phyloP scores from a whole-genome alignment of 306 rosid species.

The Quercus engelmannii region DNA sequence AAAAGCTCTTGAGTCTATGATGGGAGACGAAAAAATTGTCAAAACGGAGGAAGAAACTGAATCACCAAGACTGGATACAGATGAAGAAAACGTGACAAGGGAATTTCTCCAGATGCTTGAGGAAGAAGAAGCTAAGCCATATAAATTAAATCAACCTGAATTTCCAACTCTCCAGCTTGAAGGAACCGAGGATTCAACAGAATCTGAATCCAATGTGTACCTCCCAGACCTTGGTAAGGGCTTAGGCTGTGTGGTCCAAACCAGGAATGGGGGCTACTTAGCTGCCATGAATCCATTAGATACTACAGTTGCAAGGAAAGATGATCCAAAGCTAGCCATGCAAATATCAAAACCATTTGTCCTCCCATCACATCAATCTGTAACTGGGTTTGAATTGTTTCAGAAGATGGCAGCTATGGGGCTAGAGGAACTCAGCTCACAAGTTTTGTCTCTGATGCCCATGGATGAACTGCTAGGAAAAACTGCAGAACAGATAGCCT shows the following conservation, averaged over 20 bases:
- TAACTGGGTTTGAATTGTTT: slow-evolving; percentile 72
- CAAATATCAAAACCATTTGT: slow-evolving; percentile 76
- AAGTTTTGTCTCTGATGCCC: slow-evolving; percentile 54
- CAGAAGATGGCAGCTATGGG: slow-evolving; percentile 68
- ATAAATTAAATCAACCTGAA: slow-evolving; percentile 38
- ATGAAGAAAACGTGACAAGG: slow-evolving; percentile 82
- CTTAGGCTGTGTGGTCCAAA: slow-evolving; percentile 77
- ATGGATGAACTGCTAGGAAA: slow-evolving; percentile 81
- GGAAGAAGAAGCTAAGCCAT: slow-evolving; percentile 48
- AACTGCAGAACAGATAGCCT: slow-evolving; percentile 94
- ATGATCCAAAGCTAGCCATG: slow-evolving; percentile 82
- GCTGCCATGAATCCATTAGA: slow-evolving; percentile 84
- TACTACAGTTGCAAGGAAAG: slow-evolving; percentile 45
- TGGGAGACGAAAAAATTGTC: slow-evolving; percentile 46
- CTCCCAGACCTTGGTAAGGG: slow-evolving; percentile 93
- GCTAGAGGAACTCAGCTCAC: slow-evolving; percentile 62
- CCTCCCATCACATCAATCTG: slow-evolving; percentile 39
- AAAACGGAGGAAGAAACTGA: slow-evolving; percentile 46
- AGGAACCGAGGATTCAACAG: slow-evolving; percentile 27
- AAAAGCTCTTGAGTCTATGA: slow-evolving; percentile 86
- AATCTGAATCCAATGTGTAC: slow-evolving; percentile 56
- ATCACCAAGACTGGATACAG: slow-evolving; percentile 65
- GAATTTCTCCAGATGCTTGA: slow-evolving; percentile 96
- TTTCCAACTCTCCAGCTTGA: slow-evolving; percentile 52
- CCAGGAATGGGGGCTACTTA: slow-evolving; percentile 79